phyloP scores from a whole-genome alignment of 2,329 filamentous ascomycete genomes.

The Fusarium acutatum region DNA sequence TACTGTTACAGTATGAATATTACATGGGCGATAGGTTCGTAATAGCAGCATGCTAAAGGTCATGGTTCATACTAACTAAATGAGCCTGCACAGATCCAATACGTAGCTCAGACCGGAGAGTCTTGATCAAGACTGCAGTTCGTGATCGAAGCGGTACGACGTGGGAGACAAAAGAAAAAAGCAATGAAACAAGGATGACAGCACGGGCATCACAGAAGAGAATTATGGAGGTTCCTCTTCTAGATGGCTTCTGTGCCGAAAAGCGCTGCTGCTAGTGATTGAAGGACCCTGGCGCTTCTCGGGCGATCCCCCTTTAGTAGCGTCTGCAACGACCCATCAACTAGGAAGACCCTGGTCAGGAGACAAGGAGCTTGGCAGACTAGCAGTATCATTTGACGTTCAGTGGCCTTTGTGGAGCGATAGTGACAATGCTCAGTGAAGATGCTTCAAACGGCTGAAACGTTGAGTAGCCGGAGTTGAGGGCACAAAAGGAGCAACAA shows the following conservation, averaged over 20 bases:
- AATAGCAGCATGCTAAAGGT: background rate
- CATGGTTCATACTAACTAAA: background rate
- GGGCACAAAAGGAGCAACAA: background rate
- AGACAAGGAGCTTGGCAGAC: conserved; percentile 26
- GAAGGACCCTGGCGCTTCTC: conserved; percentile 16
- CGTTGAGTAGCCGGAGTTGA: background rate
- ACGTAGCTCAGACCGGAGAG: background rate
- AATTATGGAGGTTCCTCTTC: conserved; percentile 29
- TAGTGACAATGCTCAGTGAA: conserved; percentile 10
- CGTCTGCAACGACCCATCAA: conserved; percentile 10
- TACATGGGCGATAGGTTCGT: background rate
- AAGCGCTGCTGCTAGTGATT: conserved; percentile 20
- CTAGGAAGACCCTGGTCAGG: conserved; percentile 36
- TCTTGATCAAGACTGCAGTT: conserved; percentile 11
- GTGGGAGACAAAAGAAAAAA: conserved; percentile 33
- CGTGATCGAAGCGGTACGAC: conserved; percentile 15
- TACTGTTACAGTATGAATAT: background rate
- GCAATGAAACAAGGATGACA: conserved; percentile 23
- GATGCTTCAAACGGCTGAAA: conserved; percentile 1
- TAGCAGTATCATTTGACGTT: background rate
- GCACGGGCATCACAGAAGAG: conserved; percentile 2
- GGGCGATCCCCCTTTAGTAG: conserved; percentile 37
- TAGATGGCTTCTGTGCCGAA: conserved; percentile 39
- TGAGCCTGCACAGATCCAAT: background rate
- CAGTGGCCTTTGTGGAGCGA: conserved; percentile 17